Percentiles rank a stretch among this genome's conserved stretches.
These are phyloP conservation scores for Marasmius oreades DNA, from an alignment of 1,284 basidiomycete genomes.

Conservation along the genomic window DNA sequence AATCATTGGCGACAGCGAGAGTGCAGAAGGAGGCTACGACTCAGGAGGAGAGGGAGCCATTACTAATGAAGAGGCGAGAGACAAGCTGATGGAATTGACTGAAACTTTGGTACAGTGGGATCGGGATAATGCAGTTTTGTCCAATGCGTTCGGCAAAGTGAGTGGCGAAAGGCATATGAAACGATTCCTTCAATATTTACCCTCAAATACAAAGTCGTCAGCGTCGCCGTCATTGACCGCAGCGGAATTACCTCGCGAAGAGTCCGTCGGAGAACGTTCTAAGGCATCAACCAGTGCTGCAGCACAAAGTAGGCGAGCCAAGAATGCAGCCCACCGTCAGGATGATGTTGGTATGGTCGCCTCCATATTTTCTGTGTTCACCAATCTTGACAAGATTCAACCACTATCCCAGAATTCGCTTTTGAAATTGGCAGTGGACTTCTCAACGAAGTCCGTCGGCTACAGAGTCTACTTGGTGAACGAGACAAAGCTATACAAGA, in stretches of 20 bases:
- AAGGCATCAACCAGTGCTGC: conserved; percentile 47
- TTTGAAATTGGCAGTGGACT: conserved; percentile 93
- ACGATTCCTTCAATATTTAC: conserved; percentile 10
- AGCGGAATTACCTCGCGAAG: conserved; percentile 39
- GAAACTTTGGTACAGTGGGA: conserved; percentile 81
- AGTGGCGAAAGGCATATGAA: no score
- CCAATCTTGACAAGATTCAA: conserved; percentile 18
- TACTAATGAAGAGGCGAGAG: conserved; percentile 63
- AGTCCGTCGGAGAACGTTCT: conserved; percentile 33
- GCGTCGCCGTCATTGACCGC: conserved; percentile 36
- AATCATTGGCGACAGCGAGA: conserved; percentile 25
- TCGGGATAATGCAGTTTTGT: conserved; percentile 76
- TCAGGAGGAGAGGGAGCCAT: conserved; percentile 47
- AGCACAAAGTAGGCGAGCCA: conserved; percentile 77
- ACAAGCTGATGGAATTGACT: conserved; percentile 74
- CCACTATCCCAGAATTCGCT: conserved; percentile 70
- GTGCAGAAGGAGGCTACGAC: conserved; percentile 5
- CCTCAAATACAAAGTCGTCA: conserved; percentile 26
- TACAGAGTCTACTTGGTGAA: conserved; percentile 85
- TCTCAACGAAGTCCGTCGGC: conserved; percentile 81
- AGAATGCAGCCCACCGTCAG: conserved; percentile 81
- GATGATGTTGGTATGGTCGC: conserved; percentile 73
- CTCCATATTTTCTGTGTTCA: conserved; percentile 11
- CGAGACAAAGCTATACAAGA: conserved; percentile 86
- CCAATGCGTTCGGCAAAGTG: conserved; percentile 72